A percentile compares a stretch with the other conserved stretches of the same genome.
phyloP scores from a whole-genome alignment of 179 eudicot genomes.

The Gypsophila paniculata region DNA sequence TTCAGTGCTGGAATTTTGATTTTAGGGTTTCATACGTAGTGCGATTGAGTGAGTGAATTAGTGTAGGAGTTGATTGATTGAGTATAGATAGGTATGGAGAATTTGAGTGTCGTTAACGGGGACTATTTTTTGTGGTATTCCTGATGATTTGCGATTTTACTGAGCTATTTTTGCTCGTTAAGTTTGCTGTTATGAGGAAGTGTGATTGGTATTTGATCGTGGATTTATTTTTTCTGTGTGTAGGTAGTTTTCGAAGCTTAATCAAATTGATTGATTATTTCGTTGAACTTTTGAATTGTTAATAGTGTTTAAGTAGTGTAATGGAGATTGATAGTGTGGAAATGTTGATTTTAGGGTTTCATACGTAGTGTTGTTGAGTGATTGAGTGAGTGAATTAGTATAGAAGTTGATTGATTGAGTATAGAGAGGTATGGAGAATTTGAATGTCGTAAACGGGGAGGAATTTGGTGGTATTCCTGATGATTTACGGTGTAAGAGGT shows the following conservation, averaged over 20 bases:
- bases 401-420: neutral
- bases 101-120: slow-evolving; percentile 37
- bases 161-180: neutral
- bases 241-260: too few species aligned
- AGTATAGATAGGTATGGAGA: slow-evolving; percentile 45
- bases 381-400: neutral
- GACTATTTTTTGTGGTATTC: slow-evolving; percentile 72
- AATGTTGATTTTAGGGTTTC: slow-evolving; percentile 9
- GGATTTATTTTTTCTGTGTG: too few species aligned
- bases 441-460: slow-evolving; percentile 46
- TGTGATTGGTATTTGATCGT: neutral
- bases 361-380: neutral
- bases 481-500: slow-evolving; percentile 93
- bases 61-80: neutral
- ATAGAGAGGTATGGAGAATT: slow-evolving; percentile 46
- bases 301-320: neutral
- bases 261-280: too few species aligned
- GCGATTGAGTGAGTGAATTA: neutral
- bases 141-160: too few species aligned
- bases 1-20: neutral
- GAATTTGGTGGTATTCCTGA: slow-evolving; percentile 75
- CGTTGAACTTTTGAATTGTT: neutral
- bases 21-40: slow-evolving; percentile 11
- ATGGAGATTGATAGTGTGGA: slow-evolving; percentile 3
- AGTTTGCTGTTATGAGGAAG: neutral